Conservation (phyloP, 2,329 filamentous ascomycete species). For the Fusarium tuaranense region DNA sequence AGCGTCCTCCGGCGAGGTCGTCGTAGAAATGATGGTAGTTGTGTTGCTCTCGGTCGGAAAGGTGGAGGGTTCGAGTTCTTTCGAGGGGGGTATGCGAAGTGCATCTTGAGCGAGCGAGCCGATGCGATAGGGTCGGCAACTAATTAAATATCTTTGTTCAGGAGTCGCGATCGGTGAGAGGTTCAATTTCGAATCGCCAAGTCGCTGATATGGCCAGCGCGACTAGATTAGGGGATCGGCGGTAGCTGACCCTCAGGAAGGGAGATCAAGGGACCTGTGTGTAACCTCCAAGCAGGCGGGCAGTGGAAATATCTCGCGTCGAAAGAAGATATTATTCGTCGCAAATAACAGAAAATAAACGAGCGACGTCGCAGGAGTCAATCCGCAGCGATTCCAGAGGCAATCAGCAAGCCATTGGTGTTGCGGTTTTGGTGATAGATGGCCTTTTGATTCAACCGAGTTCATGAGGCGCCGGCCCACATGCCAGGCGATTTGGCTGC, state of each 20-base stretch:
- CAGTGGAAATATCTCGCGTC: background rate
- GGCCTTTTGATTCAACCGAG: constrained; percentile 38
- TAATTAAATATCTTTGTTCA: background rate
- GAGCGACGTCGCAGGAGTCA: constrained; percentile 23
- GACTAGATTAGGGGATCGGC: constrained; percentile 4
- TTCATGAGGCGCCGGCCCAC: constrained; percentile 40
- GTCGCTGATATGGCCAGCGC: constrained; percentile 10
- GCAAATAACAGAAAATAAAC: constrained; percentile 14
- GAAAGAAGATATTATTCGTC: background rate
- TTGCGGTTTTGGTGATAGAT: constrained; percentile 36
- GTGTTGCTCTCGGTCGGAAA: constrained; percentile 72
- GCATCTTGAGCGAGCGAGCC: constrained; percentile 68
- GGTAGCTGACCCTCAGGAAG: constrained; percentile 14
- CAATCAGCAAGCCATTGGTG: constrained; percentile 28
- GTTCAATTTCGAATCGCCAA: background rate
- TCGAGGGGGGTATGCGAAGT: constrained; percentile 89
- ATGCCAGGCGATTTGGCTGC: constrained; percentile 24
- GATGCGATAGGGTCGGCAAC: background rate
- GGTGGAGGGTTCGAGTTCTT: constrained; percentile 83
- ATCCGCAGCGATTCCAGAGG: constrained; percentile 9
- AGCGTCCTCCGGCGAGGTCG: constrained; percentile 72
- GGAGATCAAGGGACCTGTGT: constrained; percentile 15
- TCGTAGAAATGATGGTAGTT: constrained; percentile 65
- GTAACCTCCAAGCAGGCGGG: constrained; percentile 19
- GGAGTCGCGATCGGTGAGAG: constrained; percentile 3